These are phyloP conservation scores for Fraxinus baroniana DNA, from an alignment of 305 asterid species.

Conservation along the genomic window DNA sequence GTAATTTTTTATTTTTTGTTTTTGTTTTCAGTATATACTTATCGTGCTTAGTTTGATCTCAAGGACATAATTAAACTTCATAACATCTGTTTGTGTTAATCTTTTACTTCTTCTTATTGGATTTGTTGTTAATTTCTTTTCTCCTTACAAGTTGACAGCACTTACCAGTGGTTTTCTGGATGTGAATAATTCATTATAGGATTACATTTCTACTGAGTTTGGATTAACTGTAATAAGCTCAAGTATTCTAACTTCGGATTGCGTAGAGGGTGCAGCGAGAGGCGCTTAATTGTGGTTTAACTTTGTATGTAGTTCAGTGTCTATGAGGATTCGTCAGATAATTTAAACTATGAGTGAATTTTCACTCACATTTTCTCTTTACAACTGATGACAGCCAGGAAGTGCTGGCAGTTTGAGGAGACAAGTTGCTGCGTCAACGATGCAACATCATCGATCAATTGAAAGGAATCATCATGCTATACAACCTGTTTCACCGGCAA, in stretches of 20 bases:
- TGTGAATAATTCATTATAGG: neutral
- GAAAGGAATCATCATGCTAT: conserved; percentile 66
- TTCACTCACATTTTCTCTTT: neutral
- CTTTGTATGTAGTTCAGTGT: neutral
- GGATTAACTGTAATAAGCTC: neutral
- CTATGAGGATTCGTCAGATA: no score
- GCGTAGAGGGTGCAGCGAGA: neutral
- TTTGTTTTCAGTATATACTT: neutral
- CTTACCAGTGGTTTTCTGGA: neutral
- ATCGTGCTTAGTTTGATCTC: neutral
- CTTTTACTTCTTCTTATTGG: neutral
- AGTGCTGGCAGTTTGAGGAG: conserved; percentile 83
- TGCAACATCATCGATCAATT: conserved; percentile 65
- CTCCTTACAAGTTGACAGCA: neutral
- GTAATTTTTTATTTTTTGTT: neutral
- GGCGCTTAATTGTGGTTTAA: neutral
- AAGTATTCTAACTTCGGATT: neutral
- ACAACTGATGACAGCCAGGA: conserved; percentile 52
- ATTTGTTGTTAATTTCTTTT: neutral
- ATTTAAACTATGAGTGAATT: no score
- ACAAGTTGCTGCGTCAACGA: conserved; percentile 63
- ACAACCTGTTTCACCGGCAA: conserved; percentile 88
- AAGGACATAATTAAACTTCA: neutral
- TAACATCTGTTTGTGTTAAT: neutral
- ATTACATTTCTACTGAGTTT: neutral